A percentile compares a stretch with the other conserved stretches of the same genome.
phyloP scores from a whole-genome alignment of 495 filamentous ascomycete species.

The Tuber indicum region DNA sequence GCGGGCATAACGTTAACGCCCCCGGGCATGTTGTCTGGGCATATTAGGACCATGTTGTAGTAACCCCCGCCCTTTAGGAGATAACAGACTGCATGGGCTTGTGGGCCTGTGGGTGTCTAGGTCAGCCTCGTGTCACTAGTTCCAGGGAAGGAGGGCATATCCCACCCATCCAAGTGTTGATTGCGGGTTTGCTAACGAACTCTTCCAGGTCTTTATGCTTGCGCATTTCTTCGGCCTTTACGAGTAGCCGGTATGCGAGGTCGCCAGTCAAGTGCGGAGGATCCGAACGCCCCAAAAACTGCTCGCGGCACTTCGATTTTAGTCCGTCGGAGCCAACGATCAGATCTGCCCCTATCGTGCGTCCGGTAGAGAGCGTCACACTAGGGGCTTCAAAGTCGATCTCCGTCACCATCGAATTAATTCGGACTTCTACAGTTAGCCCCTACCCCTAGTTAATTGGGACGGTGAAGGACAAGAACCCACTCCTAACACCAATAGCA shows the following conservation, averaged over 20 bases:
- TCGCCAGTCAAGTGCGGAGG: conserved; percentile 54
- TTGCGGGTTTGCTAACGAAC: conserved; percentile 51
- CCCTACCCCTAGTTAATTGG: neutral
- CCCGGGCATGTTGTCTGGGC: conserved; percentile 50
- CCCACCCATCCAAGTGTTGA: conserved; percentile 64
- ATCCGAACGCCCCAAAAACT: conserved; percentile 46
- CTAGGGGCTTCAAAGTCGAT: conserved; percentile 45
- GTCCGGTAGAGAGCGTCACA: conserved; percentile 43
- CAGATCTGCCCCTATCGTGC: conserved; percentile 47
- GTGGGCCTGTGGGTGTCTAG: conserved; percentile 44
- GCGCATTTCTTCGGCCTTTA: conserved; percentile 49
- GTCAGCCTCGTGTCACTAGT: neutral
- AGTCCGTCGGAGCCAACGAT: conserved; percentile 55
- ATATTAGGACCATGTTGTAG: conserved; percentile 56
- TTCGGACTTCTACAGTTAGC: conserved; percentile 24
- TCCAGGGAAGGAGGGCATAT: neutral
- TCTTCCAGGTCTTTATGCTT: conserved; percentile 46
- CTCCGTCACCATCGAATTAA: conserved; percentile 42
- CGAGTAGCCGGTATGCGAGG: conserved; percentile 55
- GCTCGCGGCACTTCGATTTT: conserved; percentile 48
- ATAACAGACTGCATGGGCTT: conserved; percentile 55
- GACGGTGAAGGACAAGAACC: conserved; percentile 9
- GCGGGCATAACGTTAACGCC: conserved; percentile 46
- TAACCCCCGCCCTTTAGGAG: conserved; percentile 49
- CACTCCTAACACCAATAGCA: conserved; percentile 45